A percentile compares a stretch with the other conserved stretches of the same genome.
phyloP scores from a whole-genome alignment of 2,329 filamentous ascomycete genomes.

The Pseudopyrenochaeta lycopersici region DNA sequence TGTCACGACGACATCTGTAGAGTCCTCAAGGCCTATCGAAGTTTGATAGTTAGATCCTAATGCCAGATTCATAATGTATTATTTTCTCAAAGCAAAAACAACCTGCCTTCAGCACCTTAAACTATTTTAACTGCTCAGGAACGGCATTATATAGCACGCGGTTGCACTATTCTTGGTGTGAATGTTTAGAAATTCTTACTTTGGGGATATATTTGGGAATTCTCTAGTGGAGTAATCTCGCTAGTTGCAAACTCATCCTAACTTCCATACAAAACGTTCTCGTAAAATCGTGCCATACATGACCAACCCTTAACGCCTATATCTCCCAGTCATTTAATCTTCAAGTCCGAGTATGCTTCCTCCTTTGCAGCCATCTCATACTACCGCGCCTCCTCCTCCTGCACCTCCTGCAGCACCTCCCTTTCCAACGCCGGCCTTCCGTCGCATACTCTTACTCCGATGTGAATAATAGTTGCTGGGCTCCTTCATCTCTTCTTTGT shows the following conservation, averaged over 20 bases:
- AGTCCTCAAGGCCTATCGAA: not conserved
- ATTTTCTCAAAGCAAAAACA: not conserved
- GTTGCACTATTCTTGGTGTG: no score
- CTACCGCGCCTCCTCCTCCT: slow-evolving; percentile 11
- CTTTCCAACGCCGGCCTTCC: slow-evolving; percentile 38
- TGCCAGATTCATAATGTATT: not conserved
- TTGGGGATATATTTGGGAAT: no score
- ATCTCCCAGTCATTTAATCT: no score
- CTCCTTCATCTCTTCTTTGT: slow-evolving; percentile 48
- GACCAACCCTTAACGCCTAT: no score
- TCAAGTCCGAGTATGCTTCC: not conserved
- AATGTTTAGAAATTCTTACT: no score
- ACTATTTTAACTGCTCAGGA: no score
- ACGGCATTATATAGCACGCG: no score
- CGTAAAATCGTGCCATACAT: no score
- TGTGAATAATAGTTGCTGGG: slow-evolving; percentile 44
- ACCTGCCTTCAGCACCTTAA: no score
- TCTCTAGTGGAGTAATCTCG: no score
- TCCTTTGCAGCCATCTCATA: not conserved
- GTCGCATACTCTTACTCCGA: slow-evolving; percentile 44
- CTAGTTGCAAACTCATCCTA: no score
- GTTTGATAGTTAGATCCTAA: not conserved
- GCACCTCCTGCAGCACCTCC: slow-evolving; percentile 13
- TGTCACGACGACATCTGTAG: slow-evolving; percentile 4
- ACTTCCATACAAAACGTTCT: no score